Base-by-base conservation (phyloP, 2,329 filamentous ascomycete genomes). In the Didymella arachidicola region DNA sequence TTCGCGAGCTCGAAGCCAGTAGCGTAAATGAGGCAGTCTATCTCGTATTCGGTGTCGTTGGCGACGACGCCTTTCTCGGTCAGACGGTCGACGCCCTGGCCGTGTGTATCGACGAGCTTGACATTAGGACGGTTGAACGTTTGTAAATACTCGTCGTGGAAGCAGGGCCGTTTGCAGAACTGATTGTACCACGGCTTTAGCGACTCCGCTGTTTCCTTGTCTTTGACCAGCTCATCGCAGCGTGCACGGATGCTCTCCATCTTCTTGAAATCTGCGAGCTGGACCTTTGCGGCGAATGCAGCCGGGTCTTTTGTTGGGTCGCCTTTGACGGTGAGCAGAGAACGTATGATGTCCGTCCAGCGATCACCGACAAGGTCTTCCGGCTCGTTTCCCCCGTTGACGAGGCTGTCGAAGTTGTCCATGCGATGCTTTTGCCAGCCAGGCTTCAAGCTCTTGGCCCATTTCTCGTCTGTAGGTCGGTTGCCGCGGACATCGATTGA, bases 101-200 rank as follows among this genome's bases (percentile, higher is more conserved):
- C 84, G 29, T 83, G 73, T 0, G 86, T 89, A 68, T 89, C 85
- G 16, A 89, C 77, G 0, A 90, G 81, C 6, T 80, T 79, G 3
- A 90, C 87, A 64, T 87, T 83, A 0, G 79, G 72, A 29, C 68
- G 69, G 72, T 90, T 90, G 80, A 89, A 89, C 0, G 82, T 64
- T 2, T 78, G 67, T 0, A 89, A 79, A 65, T 87, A 89, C 5
- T 82, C 79, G 65, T 89, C 84, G 72, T 85, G 84, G 72, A 88
- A 89, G 39, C 79, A 82, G 0, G 87, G 86, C 0, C 87, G 81
- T 71, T 89, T 89, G 77, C 87, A 89, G 81, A 83, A 87, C 0
- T 75, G 73, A 0, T 83, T 81, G 66, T 89, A 89, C 83, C 84
- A 87, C 0, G 85, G 78, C 67, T 86, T 84, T 7, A 89, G 78